Base-by-base conservation (phyloP, 208 protist species). In the Crithidia sp. region DNA sequence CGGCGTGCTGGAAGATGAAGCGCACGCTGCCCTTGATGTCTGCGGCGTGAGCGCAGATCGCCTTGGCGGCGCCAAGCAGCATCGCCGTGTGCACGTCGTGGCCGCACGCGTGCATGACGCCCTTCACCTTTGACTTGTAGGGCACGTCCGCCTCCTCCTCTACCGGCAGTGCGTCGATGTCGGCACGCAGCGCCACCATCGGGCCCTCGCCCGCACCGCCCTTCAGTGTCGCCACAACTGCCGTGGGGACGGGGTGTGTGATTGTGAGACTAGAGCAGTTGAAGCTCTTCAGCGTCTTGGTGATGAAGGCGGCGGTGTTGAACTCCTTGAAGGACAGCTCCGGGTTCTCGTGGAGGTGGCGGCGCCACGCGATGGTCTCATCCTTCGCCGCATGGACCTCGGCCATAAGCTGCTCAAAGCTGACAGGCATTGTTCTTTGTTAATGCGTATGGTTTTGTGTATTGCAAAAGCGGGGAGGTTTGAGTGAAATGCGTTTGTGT, bases 1-100 rank as follows among this genome's bases (percentile, higher is more conserved):
- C 88, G 0, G 85, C 83, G 67, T 89, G 88, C 77, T 91, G 88
- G 60, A 93, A 93, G 50, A 93, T 85, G 66, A 91, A 91, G 39
- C 88, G 84, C 37, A 89, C 83, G 45, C 83, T 86, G 69, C 85
- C 85, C 53, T 82, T 74, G 74, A 93, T 85, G 17, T 76, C 74
- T 6, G 79, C 56, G 61, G 59, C 49, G 63, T 82, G 73, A 19
- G 71, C 75, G 77, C 88, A 93, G 14, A 90, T 71, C 60, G 89
- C 88, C 73, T 90, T 90, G 4, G 77, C 84, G 3, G 85, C 88
- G 37, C 88, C 82, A 10, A 90, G 82, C 59, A 89, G 88, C 85
- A 91, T 93, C 44, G 88, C 84, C 6, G 85, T 84, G 75, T 91
- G 85, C 17, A 85, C 79, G 69, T 93, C 85, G 76, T 90, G 83